Evolutionary conservation across 2,329 filamentous ascomycete species (phyloP).

Genomic region (Eurotiales sp.): DNA sequence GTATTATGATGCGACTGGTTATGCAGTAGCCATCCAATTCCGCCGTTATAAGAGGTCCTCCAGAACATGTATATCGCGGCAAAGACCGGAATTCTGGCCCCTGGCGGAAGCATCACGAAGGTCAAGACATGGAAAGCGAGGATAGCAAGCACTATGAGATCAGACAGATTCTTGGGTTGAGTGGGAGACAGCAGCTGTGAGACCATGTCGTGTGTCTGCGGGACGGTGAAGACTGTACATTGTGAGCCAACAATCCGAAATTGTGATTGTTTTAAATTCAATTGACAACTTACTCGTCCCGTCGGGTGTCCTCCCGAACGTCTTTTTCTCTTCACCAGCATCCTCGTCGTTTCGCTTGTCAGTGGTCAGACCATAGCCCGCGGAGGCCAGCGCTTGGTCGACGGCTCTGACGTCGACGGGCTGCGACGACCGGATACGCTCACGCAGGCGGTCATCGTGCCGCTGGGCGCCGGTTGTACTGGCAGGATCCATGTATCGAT

Average conservation of each 20-base stretch:
- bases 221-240: slow-evolving; percentile 80
- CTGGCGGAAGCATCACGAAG: slow-evolving; percentile 68
- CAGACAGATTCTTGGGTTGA: slow-evolving; percentile 91
- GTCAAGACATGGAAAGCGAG: slow-evolving; percentile 70
- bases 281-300: slow-evolving; percentile 68
- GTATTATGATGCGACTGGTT: slow-evolving; percentile 86
- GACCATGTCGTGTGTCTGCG: slow-evolving; percentile 97
- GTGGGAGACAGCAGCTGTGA: slow-evolving; percentile 92
- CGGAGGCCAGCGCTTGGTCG: slow-evolving; percentile 38
- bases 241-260: slow-evolving; percentile 22
- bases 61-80: slow-evolving; percentile 85
- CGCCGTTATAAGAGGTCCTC: slow-evolving; percentile 87
- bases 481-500: slow-evolving; percentile 32
- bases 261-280: background rate
- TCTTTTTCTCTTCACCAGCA: slow-evolving; percentile 63
- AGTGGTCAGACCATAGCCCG: slow-evolving; percentile 34
- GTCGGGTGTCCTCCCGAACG: slow-evolving; percentile 85
- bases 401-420: slow-evolving; percentile 43
- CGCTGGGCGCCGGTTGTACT: slow-evolving; percentile 35
- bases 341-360: slow-evolving; percentile 47
- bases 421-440: slow-evolving; percentile 41
- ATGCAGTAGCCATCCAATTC: slow-evolving; percentile 85
- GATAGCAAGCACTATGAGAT: slow-evolving; percentile 73
- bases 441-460: slow-evolving; percentile 40
- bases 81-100: slow-evolving; percentile 70